Percentiles rank a stretch among this genome's conserved stretches.
phyloP scores from a whole-genome alignment of 202 grass and related monocot species.

The Saccharum hybrid region DNA sequence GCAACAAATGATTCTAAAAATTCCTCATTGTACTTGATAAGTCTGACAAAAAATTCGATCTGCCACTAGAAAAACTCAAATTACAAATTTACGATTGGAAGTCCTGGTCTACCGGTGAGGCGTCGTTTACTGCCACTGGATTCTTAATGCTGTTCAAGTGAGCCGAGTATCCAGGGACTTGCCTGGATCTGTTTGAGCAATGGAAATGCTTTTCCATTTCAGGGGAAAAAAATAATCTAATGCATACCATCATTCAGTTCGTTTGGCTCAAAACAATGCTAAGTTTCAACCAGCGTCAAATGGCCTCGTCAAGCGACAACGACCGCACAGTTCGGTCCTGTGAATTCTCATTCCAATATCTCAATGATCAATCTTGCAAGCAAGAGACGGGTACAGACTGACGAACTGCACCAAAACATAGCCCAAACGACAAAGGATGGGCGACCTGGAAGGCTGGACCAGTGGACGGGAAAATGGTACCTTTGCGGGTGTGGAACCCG shows the following conservation, averaged over 20 bases:
- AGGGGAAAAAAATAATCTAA: neutral
- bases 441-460: neutral
- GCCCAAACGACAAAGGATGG: neutral
- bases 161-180: neutral
- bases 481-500: slow-evolving; percentile 96
- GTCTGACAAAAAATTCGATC: neutral
- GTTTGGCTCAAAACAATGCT: no score
- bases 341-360: neutral
- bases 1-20: neutral
- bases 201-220: neutral
- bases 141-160: no score
- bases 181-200: neutral
- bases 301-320: neutral
- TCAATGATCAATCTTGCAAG: neutral
- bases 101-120: no score
- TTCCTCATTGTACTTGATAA: neutral
- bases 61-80: neutral
- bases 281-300: no score
- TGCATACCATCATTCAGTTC: neutral
- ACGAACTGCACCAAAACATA: neutral
- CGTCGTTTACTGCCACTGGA: no score
- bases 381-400: neutral
- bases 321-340: neutral
- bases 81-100: no score
- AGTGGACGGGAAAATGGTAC: slow-evolving; percentile 26